These are phyloP conservation scores for Mycena sp. DNA, from an alignment of 1,284 basidiomycete genomes.

Conservation along the genomic window DNA sequence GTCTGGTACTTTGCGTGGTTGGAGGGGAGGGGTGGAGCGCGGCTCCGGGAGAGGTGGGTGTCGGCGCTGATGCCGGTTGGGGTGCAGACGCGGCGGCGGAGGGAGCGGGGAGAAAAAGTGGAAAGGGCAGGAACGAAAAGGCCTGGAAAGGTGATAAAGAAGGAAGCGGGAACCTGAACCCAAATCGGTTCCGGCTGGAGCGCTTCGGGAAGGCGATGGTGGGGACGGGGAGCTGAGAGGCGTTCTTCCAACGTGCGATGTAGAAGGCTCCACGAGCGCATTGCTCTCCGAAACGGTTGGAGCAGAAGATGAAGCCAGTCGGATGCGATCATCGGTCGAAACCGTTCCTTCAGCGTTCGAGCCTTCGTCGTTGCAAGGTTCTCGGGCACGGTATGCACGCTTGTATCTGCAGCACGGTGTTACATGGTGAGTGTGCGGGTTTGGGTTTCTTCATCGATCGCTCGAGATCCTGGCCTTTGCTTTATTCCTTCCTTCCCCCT, in stretches of 20 bases:
- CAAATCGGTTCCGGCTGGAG: conserved; percentile 60
- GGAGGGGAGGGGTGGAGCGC: conserved; percentile 51
- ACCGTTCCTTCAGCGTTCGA: conserved; percentile 15
- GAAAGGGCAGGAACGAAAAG: too few species aligned
- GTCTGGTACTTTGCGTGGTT: conserved; percentile 67
- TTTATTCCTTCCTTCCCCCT: background rate
- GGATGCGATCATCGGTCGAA: background rate
- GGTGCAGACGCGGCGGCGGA: too few species aligned
- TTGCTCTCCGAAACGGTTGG: conserved; percentile 17
- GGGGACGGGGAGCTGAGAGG: conserved; percentile 74
- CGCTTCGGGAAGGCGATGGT: conserved; percentile 80
- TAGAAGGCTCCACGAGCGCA: background rate
- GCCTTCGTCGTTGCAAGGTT: background rate
- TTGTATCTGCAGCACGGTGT: conserved; percentile 54
- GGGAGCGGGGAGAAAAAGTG: background rate
- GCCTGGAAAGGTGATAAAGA: background rate
- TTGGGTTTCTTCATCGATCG: too few species aligned
- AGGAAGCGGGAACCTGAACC: background rate
- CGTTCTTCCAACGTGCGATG: conserved; percentile 43
- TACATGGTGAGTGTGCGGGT: conserved; percentile 55
- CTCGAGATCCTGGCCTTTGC: too few species aligned
- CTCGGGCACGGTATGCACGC: conserved; percentile 16
- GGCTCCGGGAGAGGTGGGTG: background rate
- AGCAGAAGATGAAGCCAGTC: conserved; percentile 7
- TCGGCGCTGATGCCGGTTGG: too few species aligned